Evolutionary conservation across 1,139 yeast genomes (phyloP).

Genomic region (Yamadazyma spencermartinsiae): DNA sequence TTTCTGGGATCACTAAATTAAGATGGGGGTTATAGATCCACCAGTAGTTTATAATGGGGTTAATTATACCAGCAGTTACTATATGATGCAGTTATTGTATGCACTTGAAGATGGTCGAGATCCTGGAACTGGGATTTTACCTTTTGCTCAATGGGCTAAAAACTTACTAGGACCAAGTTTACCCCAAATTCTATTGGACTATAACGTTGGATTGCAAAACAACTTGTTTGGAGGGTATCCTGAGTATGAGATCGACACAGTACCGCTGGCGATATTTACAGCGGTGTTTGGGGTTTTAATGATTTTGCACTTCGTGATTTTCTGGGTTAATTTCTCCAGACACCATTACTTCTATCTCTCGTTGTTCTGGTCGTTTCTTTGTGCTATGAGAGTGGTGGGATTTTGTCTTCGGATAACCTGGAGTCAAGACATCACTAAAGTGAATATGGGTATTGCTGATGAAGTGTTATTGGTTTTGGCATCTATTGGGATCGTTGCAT

Average conservation of each 20-base stretch:
- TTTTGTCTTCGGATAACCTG: conserved; percentile 33
- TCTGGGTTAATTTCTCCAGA: conserved; percentile 30
- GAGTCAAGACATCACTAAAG: conserved; percentile 27
- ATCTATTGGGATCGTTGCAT: conserved; percentile 33
- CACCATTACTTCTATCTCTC: conserved; percentile 39
- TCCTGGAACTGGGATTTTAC: conserved; percentile 14
- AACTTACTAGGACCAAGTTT: conserved; percentile 12
- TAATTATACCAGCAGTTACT: conserved; percentile 10
- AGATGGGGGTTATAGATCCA: conserved; percentile 1
- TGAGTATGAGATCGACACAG: conserved; percentile 21
- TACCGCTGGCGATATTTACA: conserved; percentile 33
- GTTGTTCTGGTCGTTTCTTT: conserved; percentile 33
- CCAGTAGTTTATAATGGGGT: conserved; percentile 7
- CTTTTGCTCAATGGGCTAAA: conserved; percentile 10
- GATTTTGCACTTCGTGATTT: conserved; percentile 28
- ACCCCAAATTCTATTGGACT: conserved; percentile 11
- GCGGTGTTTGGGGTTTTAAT: conserved; percentile 28
- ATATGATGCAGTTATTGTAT: conserved; percentile 9
- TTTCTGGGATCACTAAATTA: too few relatives aligned
- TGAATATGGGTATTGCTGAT: conserved; percentile 36
- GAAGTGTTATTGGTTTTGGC: conserved; percentile 39
- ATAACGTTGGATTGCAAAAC: conserved; percentile 12
- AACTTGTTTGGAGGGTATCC: conserved; percentile 43
- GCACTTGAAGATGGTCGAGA: conserved; percentile 16
- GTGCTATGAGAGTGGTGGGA: conserved; percentile 30